These are phyloP conservation scores for Colletotrichum tabaci DNA, from an alignment of 2,329 filamentous ascomycete species.

Conservation along the genomic window DNA sequence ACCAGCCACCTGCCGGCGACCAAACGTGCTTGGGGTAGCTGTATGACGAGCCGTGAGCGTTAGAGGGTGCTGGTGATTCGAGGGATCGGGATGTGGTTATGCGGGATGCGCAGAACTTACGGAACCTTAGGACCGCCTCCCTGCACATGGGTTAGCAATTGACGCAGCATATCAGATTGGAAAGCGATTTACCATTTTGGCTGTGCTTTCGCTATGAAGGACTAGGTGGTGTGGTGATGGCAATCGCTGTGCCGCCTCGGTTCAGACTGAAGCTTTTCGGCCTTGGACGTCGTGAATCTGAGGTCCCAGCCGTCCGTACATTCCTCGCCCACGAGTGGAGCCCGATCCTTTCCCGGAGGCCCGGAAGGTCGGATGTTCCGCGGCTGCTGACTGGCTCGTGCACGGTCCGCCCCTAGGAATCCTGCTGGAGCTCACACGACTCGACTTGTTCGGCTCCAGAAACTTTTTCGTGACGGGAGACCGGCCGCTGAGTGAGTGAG, in stretches of 20 bases:
- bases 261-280: slow-evolving; percentile 32
- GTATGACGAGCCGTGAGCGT: slow-evolving; percentile 36
- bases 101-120: slow-evolving; percentile 58
- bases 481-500: slow-evolving; percentile 30
- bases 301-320: slow-evolving; percentile 27
- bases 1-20: slow-evolving; percentile 99
- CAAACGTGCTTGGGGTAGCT: slow-evolving; percentile 99
- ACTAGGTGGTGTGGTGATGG: slow-evolving; percentile 40
- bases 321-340: slow-evolving; percentile 27
- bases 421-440: slow-evolving; percentile 52
- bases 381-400: slow-evolving; percentile 22
- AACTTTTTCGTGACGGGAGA: slow-evolving; percentile 52
- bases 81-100: slow-evolving; percentile 30
- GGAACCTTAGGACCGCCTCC: slow-evolving; percentile 81
- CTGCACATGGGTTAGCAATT: slow-evolving; percentile 64
- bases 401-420: slow-evolving; percentile 30
- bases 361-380: slow-evolving; percentile 38
- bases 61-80: slow-evolving; percentile 41
- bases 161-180: not conserved
- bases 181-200: slow-evolving; percentile 69
- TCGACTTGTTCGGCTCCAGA: slow-evolving; percentile 50
- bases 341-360: slow-evolving; percentile 23
- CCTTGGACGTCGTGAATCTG: slow-evolving; percentile 38
- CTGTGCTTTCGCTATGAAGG: slow-evolving; percentile 53
- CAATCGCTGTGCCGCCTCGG: slow-evolving; percentile 45